Percentiles rank a stretch among this genome's conserved stretches.
Evolutionary conservation across 2,329 filamentous ascomycete genomes (phyloP).

Genomic region (Aspergillus felis): DNA sequence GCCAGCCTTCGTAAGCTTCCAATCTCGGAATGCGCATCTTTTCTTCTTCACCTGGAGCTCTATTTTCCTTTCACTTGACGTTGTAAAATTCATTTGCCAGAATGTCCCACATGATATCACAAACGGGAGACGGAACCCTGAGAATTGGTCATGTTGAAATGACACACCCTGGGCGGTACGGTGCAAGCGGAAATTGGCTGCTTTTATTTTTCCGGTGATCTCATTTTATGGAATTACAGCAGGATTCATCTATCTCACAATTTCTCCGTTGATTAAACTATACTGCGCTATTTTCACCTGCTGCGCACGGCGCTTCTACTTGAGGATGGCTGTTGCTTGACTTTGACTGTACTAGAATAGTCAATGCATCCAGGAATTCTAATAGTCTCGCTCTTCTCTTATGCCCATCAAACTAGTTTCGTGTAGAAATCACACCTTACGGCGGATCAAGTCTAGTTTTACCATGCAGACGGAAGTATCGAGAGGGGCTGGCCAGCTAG

Average conservation of each 20-base stretch:
- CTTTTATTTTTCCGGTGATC: neutral
- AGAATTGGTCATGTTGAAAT: neutral
- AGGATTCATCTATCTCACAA: neutral
- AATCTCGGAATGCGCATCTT: neutral
- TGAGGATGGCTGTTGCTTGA: constrained; percentile 13
- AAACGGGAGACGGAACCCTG: neutral
- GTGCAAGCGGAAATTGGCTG: neutral
- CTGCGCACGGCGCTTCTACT: constrained; percentile 24
- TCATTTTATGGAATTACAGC: neutral
- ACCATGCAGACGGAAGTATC: neutral
- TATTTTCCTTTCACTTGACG: neutral
- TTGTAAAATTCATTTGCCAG: neutral
- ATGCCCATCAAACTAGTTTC: neutral
- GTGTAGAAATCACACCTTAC: neutral
- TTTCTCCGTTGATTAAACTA: neutral
- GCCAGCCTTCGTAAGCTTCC: neutral
- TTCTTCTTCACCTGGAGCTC: neutral
- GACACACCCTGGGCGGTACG: neutral
- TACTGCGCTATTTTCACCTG: neutral
- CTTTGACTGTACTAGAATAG: constrained; percentile 24
- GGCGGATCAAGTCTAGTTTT: neutral
- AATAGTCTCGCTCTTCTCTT: neutral
- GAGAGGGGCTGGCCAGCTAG: too few species aligned
- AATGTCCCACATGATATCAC: neutral
- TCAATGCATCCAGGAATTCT: neutral